Conservation (phyloP, 768 basidiomycete species). For the Lactifluus hygrophoroides region DNA sequence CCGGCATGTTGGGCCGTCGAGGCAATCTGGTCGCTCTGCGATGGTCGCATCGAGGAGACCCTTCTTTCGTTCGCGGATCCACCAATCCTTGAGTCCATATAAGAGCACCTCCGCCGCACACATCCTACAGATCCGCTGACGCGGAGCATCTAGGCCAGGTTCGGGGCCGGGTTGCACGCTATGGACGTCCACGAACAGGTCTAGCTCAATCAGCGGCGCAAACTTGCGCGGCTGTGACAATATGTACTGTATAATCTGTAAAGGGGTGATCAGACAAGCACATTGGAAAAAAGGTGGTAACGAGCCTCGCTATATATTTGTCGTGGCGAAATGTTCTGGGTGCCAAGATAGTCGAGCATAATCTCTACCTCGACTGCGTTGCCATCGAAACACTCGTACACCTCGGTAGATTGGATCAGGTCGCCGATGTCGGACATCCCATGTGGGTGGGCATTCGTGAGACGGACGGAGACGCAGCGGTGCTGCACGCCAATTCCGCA, state of each 20-base stretch:
- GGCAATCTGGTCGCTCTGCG: conserved; percentile 59
- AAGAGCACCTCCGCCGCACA: conserved; percentile 71
- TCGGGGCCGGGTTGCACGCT: conserved; percentile 46
- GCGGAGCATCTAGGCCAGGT: conserved; percentile 48
- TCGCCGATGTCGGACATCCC: conserved; percentile 61
- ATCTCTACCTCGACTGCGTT: conserved; percentile 78
- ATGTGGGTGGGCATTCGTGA: conserved; percentile 58
- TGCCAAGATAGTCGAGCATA: conserved; percentile 71
- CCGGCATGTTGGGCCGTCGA: conserved; percentile 48
- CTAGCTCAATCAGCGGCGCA: conserved; percentile 55
- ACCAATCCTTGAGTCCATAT: conserved; percentile 75
- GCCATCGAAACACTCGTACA: conserved; percentile 73
- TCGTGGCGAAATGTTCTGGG: conserved; percentile 51
- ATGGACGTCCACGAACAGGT: conserved; percentile 65
- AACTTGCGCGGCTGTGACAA: conserved; percentile 56
- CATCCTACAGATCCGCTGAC: conserved; percentile 53
- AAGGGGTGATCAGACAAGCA: neutral
- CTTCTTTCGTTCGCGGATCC: conserved; percentile 68
- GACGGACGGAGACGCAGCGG: conserved; percentile 55
- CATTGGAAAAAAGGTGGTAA: conserved; percentile 25
- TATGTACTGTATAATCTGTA: conserved; percentile 54
- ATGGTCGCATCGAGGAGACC: conserved; percentile 51
- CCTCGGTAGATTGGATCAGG: conserved; percentile 62
- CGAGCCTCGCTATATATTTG: conserved; percentile 66
- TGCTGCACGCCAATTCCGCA: conserved; percentile 74